phyloP scores from a whole-genome alignment of 2,329 filamentous ascomycete species.

The Knoxdaviesia capensis region DNA sequence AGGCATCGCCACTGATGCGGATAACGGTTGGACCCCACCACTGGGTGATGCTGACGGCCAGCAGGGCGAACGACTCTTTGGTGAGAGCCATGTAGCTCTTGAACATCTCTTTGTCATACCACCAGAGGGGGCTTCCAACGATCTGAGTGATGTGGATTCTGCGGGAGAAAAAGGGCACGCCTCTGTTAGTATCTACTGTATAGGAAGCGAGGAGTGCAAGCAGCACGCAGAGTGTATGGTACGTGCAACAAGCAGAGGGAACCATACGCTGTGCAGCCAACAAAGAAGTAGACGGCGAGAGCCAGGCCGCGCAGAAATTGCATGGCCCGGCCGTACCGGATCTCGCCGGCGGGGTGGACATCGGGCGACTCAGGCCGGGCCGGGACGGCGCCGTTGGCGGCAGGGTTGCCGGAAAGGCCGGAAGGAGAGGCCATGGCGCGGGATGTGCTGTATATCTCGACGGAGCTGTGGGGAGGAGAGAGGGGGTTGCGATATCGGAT shows the following conservation, averaged over 20 bases:
- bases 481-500: no score
- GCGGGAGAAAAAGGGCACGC: neutral
- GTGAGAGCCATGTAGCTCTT: constrained; percentile 76
- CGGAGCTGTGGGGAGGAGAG: no score
- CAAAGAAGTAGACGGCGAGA: constrained; percentile 30
- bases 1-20: constrained; percentile 65
- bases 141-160: constrained; percentile 55
- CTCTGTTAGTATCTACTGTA: neutral
- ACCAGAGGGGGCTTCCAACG: constrained; percentile 56
- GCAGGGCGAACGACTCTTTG: constrained; percentile 63
- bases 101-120: constrained; percentile 56
- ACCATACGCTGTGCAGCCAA: constrained; percentile 27
- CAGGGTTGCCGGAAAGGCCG: neutral
- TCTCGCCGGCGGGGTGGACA: constrained; percentile 32
- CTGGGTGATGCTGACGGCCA: constrained; percentile 62
- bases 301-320: constrained; percentile 31
- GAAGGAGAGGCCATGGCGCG: no score
- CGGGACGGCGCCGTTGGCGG: constrained; percentile 2
- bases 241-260: constrained; percentile 4
- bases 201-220: neutral
- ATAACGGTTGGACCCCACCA: constrained; percentile 76
- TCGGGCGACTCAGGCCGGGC: constrained; percentile 2
- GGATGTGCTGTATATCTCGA: no score
- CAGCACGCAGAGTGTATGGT: neutral
- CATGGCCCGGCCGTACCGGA: constrained; percentile 26